Evolutionary conservation across 202 grass and related monocot genomes (phyloP), one percentile per base, ranked within the genome.

Genomic region (Zoysia matrella): DNA sequence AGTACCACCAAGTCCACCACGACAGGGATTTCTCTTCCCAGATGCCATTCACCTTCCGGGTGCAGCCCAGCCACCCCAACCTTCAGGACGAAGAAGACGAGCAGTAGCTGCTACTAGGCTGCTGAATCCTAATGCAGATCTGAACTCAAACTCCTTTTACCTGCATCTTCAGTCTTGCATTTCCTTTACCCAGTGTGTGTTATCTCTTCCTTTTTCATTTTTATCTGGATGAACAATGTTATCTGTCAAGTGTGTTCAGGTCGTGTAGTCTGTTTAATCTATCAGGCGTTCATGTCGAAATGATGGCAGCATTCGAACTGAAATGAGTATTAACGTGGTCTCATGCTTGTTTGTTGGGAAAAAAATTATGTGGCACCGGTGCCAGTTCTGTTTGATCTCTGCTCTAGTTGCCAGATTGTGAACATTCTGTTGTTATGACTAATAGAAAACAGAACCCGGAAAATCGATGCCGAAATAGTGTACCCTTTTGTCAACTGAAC

Each of bases 61-160:
- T 99, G 67, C 93, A 99, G 76, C 91, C 91, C 42, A 94, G 87
- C 87, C 96, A 99, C 58, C 96, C 91, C 65, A 93, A 95, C 80
- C 86, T 95, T 56, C 92, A 99, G 71, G 87, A 92, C 51, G 90
- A 92, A 75, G 87, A 92, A 61, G 92, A 92, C 78, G 68, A 88
- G 83, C 89, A 80, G 80, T 22, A 22, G 22, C 22, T 22, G 22
- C 22, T 22, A 22, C 48, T 63, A 73, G 81, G 84, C 55, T 30
- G 49, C 13, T 47, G 5, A 41, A 10, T 74, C 46, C 47, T 51
- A 22, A 50, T 80, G 70, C 41, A 12, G 39, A 22, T 47, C 43
- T 77, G 15, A 55, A 68, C 67, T 90, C 65, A 80, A 81, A 60
- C 52, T 80, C 49, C 53, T 36, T 50, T 6, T 58, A 60, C 12